These are phyloP conservation scores for Tricharina praecox DNA, from an alignment of 495 filamentous ascomycete genomes.

Conservation along the genomic window DNA sequence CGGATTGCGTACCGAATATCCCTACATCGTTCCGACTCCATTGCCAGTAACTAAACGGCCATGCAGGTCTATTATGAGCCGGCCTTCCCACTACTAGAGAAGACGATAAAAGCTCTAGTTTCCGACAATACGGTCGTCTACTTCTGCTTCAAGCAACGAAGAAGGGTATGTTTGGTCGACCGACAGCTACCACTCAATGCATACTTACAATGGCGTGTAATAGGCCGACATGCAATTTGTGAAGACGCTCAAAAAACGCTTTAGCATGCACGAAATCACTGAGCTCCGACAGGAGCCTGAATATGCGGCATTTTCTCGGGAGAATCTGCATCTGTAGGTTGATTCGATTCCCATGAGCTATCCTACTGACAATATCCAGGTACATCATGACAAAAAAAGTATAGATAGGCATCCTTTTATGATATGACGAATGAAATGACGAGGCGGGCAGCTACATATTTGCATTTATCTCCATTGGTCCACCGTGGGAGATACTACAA, in stretches of 20 bases:
- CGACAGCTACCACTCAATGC: neutral
- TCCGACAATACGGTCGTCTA: conserved; percentile 47
- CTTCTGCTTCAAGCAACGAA: conserved; percentile 88
- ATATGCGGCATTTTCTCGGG: conserved; percentile 26
- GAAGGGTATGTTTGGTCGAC: conserved; percentile 33
- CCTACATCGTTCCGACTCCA: neutral
- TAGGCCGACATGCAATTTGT: conserved; percentile 36
- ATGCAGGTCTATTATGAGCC: conserved; percentile 70
- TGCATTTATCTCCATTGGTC: no score
- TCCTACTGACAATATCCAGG: conserved; percentile 9
- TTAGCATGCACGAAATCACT: conserved; percentile 30
- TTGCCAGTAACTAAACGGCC: neutral
- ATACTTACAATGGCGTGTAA: conserved; percentile 8
- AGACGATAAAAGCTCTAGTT: conserved; percentile 45
- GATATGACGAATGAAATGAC: no score
- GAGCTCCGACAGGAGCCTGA: conserved; percentile 35
- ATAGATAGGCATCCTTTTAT: no score
- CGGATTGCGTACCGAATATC: conserved; percentile 54
- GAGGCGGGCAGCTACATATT: no score
- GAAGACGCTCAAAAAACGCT: conserved; percentile 31
- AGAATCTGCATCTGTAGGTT: conserved; percentile 35
- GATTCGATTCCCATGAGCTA: neutral
- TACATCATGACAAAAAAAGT: conserved; percentile 27
- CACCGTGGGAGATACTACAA: no score
- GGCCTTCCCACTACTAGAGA: conserved; percentile 68